Percentiles rank a stretch among this genome's conserved stretches.
phyloP scores from a whole-genome alignment of 306 rosid species.

The Abrus precatorius region DNA sequence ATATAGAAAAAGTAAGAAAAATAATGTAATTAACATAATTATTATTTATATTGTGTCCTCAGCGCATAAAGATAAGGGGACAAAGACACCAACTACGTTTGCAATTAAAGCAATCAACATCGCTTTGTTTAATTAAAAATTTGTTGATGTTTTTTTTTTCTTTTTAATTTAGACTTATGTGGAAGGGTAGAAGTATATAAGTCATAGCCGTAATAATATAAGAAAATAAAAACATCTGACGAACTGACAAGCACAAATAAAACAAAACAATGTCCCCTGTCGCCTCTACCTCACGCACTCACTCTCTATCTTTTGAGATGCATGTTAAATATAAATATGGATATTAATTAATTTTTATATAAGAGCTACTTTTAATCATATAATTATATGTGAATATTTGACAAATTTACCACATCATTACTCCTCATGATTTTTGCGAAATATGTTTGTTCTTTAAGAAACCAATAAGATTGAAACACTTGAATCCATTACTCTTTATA shows the following conservation, averaged over 20 bases:
- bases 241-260: background rate
- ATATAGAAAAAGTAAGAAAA: no score
- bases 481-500: no score
- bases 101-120: conserved; percentile 5
- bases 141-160: conserved; percentile 4
- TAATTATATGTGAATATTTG: no score
- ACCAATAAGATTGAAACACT: no score
- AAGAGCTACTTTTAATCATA: background rate
- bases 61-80: background rate
- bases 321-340: background rate
- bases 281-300: background rate
- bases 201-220: background rate
- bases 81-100: conserved; percentile 22
- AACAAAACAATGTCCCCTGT: background rate
- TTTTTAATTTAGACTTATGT: background rate
- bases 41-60: background rate
- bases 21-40: background rate
- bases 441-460: no score
- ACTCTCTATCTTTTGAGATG: background rate
- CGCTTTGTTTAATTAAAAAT: background rate
- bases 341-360: background rate
- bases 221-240: background rate
- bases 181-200: background rate
- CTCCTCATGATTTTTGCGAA: no score
- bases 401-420: no score